Conservation (phyloP, 352 stramenopile genomes). For the Phytophthora sansomeana region DNA sequence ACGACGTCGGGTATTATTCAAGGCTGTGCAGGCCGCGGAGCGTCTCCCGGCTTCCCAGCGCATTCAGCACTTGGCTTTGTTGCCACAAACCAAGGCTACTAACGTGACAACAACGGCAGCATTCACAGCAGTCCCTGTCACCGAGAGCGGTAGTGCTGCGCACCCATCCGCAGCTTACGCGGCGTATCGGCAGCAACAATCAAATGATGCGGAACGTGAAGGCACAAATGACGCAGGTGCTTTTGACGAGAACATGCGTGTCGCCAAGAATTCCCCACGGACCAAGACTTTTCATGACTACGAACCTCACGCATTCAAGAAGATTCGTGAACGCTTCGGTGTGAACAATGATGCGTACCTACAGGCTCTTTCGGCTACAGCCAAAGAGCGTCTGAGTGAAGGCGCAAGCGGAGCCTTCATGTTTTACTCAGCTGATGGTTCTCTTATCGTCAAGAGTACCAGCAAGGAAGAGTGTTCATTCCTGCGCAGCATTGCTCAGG, state of each 20-base stretch:
- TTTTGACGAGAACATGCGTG: constrained; percentile 79
- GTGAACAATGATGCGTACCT: constrained; percentile 89
- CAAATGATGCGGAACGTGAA: constrained; percentile 44
- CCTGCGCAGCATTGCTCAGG: constrained; percentile 84
- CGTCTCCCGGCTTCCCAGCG: constrained; percentile 75
- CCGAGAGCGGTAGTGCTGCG: constrained; percentile 29
- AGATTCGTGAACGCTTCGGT: constrained; percentile 88
- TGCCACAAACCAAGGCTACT: constrained; percentile 74
- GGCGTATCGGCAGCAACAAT: constrained; percentile 65
- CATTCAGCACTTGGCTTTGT: constrained; percentile 84
- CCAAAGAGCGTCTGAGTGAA: constrained; percentile 90
- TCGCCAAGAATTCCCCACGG: constrained; percentile 74
- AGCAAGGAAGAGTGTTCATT: constrained; percentile 89
- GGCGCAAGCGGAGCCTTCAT: constrained; percentile 92
- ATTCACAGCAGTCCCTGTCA: constrained; percentile 44
- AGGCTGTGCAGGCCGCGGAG: constrained; percentile 85
- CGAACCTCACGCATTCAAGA: constrained; percentile 88
- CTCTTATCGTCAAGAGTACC: constrained; percentile 93
- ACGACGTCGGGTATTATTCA: constrained; percentile 91
- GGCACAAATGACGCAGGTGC: constrained; percentile 41
- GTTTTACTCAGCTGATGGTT: constrained; percentile 91
- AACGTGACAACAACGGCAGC: constrained; percentile 29
- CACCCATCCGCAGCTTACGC: constrained; percentile 48
- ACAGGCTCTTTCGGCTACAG: constrained; percentile 82
- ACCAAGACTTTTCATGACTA: constrained; percentile 92